These are phyloP conservation scores for Creolimax fragrantissima DNA, from an alignment of 78 protist genomes.

Conservation along the genomic window DNA sequence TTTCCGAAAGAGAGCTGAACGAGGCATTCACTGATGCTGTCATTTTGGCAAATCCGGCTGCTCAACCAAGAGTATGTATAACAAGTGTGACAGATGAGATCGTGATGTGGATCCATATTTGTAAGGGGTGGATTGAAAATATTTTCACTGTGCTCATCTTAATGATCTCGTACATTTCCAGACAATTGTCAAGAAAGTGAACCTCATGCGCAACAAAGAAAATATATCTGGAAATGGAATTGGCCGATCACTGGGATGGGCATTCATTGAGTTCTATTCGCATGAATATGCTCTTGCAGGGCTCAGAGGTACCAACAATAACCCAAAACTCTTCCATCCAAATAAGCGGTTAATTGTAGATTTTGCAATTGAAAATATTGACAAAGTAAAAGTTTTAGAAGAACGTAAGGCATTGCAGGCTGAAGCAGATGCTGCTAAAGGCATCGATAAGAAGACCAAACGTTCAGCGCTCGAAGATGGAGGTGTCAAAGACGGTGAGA, in stretches of 20 bases:
- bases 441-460: no score
- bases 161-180: no score
- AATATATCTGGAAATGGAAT: background rate
- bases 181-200: background rate
- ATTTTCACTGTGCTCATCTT: no score
- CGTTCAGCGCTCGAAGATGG: no score
- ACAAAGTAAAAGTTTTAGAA: background rate
- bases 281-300: constrained; percentile 24
- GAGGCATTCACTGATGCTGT: background rate
- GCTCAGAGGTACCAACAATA: background rate
- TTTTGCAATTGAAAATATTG: constrained; percentile 1
- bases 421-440: background rate
- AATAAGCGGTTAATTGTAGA: constrained; percentile 26
- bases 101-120: no score
- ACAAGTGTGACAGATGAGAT: no score
- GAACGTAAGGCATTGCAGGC: background rate
- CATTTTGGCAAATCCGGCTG: background rate
- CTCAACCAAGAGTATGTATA: background rate
- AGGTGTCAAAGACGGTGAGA: no score
- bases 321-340: background rate
- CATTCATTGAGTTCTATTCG: background rate
- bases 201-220: constrained; percentile 2
- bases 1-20: background rate
- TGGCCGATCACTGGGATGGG: constrained; percentile 5
- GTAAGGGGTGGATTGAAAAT: no score